These are phyloP conservation scores for Aureobasidium leucospermi DNA, from an alignment of 2,329 filamentous ascomycete genomes.

Conservation along the genomic window DNA sequence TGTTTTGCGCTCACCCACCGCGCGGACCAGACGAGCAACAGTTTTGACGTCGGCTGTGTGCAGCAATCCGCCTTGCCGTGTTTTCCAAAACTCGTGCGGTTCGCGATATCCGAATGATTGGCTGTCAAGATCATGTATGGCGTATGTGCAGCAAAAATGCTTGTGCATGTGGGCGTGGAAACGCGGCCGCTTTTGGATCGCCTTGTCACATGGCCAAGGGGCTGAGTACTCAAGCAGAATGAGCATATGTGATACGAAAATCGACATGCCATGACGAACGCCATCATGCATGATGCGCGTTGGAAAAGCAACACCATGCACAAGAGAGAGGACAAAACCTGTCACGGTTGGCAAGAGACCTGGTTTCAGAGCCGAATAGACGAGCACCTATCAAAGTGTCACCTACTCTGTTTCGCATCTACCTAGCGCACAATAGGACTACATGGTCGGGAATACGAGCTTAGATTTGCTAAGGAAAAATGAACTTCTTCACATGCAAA, in stretches of 20 bases:
- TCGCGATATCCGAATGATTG: slow-evolving; percentile 8
- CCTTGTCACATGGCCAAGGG: slow-evolving; percentile 5
- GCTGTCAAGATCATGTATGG: slow-evolving; percentile 6
- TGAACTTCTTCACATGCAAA: slow-evolving; percentile 11
- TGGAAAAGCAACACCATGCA: background rate
- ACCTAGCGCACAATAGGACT: background rate
- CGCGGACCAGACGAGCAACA: background rate
- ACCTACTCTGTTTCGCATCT: slow-evolving; percentile 2
- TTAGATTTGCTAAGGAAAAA: background rate
- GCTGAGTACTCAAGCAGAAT: background rate
- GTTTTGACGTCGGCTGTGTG: slow-evolving; percentile 8
- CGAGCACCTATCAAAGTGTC: background rate
- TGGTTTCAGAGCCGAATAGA: background rate
- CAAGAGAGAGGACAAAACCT: background rate
- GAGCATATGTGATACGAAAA: slow-evolving; percentile 7
- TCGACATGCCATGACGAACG: background rate
- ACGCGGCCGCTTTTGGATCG: background rate
- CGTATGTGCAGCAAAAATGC: background rate
- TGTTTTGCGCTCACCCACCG: slow-evolving; percentile 3
- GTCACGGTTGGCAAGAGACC: background rate
- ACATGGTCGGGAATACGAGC: background rate
- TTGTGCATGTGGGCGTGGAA: background rate
- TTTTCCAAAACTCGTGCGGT: slow-evolving; percentile 2
- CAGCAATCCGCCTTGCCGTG: slow-evolving; percentile 6
- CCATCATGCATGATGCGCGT: background rate